phyloP scores from a whole-genome alignment of 306 rosid genomes.

The Vigna nakashimae region DNA sequence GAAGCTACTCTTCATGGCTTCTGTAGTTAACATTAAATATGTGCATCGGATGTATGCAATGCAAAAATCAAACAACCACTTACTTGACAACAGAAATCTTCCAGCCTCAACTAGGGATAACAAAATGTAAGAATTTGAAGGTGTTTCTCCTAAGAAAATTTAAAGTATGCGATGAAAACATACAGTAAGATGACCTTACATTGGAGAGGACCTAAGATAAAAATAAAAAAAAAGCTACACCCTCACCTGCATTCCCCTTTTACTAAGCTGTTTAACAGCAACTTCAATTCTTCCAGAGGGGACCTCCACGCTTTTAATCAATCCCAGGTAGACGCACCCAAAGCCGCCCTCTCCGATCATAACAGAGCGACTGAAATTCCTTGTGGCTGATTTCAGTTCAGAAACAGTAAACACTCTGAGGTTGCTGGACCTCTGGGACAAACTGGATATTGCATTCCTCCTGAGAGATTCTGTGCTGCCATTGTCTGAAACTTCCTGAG shows the following conservation, averaged over 20 bases:
- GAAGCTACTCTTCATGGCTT: background rate
- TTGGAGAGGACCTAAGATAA: background rate
- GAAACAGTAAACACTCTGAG: conserved; percentile 79
- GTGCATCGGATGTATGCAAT: background rate
- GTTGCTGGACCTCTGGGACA: conserved; percentile 82
- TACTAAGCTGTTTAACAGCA: conserved; percentile 93
- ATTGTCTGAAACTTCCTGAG: conserved; percentile 65
- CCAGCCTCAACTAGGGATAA: conserved; percentile 6
- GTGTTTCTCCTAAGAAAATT: conserved; percentile 3
- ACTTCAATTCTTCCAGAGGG: conserved; percentile 73
- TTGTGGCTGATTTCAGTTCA: conserved; percentile 85
- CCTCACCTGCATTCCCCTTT: conserved; percentile 88
- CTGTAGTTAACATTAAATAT: background rate
- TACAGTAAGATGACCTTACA: background rate
- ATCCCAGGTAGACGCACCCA: conserved; percentile 85
- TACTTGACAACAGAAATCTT: background rate
- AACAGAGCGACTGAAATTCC: conserved; percentile 81
- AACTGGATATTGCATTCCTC: conserved; percentile 63
- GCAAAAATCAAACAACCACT: background rate
- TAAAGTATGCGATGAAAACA: background rate
- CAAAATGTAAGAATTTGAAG: conserved; percentile 26
- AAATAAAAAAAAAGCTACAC: conserved; percentile 14
- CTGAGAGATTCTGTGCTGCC: conserved; percentile 77
- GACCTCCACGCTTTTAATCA: conserved; percentile 67
- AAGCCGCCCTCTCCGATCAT: conserved; percentile 98